Conservation (phyloP, 2,329 filamentous ascomycete species). For the Didymella arachidicola region DNA sequence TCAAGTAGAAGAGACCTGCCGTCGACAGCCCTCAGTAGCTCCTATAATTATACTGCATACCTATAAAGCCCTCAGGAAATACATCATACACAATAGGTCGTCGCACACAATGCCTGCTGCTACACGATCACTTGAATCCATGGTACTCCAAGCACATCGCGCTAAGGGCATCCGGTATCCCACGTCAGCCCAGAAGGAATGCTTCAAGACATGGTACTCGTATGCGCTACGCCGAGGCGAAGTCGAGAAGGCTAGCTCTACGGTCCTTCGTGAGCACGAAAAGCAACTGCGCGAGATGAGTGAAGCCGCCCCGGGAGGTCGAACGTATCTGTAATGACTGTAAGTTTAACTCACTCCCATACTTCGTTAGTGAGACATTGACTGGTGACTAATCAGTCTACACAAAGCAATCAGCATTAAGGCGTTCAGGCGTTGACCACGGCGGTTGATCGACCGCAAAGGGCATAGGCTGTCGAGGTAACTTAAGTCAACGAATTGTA, state of each 20-base stretch:
- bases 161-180: slow-evolving; percentile 47
- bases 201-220: slow-evolving; percentile 50
- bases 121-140: slow-evolving; percentile 40
- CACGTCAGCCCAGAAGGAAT: slow-evolving; percentile 42
- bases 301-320: slow-evolving; percentile 38
- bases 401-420: background rate
- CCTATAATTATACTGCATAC: background rate
- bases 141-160: slow-evolving; percentile 46
- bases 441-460: background rate
- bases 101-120: slow-evolving; percentile 34
- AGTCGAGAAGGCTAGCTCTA: slow-evolving; percentile 28
- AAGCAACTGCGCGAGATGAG: slow-evolving; percentile 34
- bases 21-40: background rate
- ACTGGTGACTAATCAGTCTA: background rate
- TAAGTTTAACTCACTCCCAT: background rate
- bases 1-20: background rate
- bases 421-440: background rate
- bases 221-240: slow-evolving; percentile 42
- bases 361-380: background rate
- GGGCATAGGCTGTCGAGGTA: background rate
- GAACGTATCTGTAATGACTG: slow-evolving; percentile 40
- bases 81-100: background rate
- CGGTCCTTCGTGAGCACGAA: slow-evolving; percentile 34
- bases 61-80: background rate
- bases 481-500: background rate